Evolutionary conservation across 2,329 filamentous ascomycete species (phyloP), one percentile per base, ranked within the genome.

Genomic region (Pseudovirgaria hyperparasitica): DNA sequence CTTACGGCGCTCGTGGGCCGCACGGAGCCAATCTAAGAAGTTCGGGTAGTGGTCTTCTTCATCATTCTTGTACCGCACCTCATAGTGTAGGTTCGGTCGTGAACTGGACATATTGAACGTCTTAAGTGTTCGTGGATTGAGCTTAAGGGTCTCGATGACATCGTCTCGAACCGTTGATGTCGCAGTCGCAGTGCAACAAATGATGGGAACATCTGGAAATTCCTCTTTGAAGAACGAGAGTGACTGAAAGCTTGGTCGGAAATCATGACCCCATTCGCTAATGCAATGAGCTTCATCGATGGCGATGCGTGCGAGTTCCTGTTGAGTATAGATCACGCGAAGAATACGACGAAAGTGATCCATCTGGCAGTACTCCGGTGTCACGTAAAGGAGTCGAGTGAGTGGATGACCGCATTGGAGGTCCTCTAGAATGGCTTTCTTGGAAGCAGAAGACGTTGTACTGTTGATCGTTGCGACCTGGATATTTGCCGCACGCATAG

Each of bases 241-340:
- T 12, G 78, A 71, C 46, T 90, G 85, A 55, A 93, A 96, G 31
- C 85, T 81, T 19, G 77, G 81, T n/a, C 87, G 78, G 49, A 96
- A 96, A 52, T 96, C 87, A 50, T 96, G 86, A 2, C 87, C 87
- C 87, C 87, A 94, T 73, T 94, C 86, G 14, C 82, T 92, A 40
- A 96, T 92, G 52, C 87, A 96, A 52, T 96, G 87, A 2, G 87
- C 87, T 57, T 96, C 87, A 46, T 96, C 87, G 31, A 96, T 76
- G 25, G 81, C 87, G 36, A 96, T 72, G 9, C 87, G 73, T 7
- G 79, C 77, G n/a, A 96, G 69, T 54, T 94, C 82, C 31, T 71
- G 70, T 50, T 94, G 85, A 32, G 72, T 62, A 46, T 94, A 63
- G 9, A 94, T 76, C 4, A 79, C 60, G 33, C 70, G 67, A 6